A percentile compares a stretch with the other conserved stretches of the same genome.
These are phyloP conservation scores for Lenzites betulinus DNA, from an alignment of 768 basidiomycete species.

Conservation along the genomic window DNA sequence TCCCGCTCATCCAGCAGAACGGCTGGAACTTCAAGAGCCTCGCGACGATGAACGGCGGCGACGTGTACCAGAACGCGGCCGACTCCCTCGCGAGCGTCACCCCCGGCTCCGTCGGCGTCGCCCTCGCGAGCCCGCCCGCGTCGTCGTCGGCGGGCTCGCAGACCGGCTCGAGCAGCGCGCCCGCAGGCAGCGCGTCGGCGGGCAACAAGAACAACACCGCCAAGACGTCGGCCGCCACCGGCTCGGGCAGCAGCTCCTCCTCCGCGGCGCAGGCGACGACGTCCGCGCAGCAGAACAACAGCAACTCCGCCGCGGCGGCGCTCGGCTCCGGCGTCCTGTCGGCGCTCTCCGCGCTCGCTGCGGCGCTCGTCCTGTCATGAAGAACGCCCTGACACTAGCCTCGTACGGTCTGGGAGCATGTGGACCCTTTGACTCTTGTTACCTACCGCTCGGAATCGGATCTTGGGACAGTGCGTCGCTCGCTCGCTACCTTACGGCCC, in stretches of 20 bases:
- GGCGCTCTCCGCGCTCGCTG: slow-evolving; percentile 3
- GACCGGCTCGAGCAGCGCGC: not conserved
- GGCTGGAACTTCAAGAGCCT: slow-evolving; percentile 73
- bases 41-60: slow-evolving; percentile 36
- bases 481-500: slow-evolving; percentile 1
- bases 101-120: not conserved
- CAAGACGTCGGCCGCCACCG: not conserved
- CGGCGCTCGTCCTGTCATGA: slow-evolving; percentile 17
- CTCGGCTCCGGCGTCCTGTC: slow-evolving; percentile 7
- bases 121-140: not conserved
- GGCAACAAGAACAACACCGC: not conserved
- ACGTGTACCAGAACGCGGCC: slow-evolving; percentile 26
- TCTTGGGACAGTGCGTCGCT: slow-evolving; percentile 1
- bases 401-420: not conserved
- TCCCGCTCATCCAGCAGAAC: slow-evolving; percentile 60
- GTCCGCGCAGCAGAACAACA: not conserved
- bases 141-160: slow-evolving; percentile 1
- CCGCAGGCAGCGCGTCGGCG: not conserved
- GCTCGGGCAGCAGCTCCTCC: not conserved
- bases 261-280: not conserved
- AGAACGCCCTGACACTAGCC: too few species aligned
- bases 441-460: not conserved
- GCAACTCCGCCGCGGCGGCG: slow-evolving; percentile 7
- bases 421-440: not conserved
- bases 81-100: slow-evolving; percentile 10